Conservation (phyloP, 495 filamentous ascomycete genomes). For the Penicillium simplicissimum region DNA sequence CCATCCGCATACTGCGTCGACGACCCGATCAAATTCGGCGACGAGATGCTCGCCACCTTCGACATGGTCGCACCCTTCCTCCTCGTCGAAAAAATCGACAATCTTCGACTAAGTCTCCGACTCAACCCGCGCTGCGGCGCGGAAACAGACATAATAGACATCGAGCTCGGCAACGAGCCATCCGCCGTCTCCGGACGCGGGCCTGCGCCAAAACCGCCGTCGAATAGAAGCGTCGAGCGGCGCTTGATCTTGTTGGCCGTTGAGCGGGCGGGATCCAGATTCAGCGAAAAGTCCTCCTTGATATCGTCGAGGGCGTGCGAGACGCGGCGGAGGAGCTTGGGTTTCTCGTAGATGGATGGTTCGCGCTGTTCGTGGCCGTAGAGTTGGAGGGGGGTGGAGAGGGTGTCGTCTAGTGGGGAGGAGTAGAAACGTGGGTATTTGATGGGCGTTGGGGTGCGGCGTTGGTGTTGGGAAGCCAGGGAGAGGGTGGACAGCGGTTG, state of each 20-base stretch:
- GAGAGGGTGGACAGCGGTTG: conserved; percentile 33
- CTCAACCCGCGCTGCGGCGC: conserved; percentile 27
- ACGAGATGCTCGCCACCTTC: conserved; percentile 35
- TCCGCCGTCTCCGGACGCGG: conserved; percentile 19
- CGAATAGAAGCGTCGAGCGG: conserved; percentile 35
- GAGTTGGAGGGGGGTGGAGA: conserved; percentile 37
- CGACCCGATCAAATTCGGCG: conserved; percentile 44
- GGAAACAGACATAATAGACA: conserved; percentile 33
- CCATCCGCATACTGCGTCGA: conserved; percentile 30
- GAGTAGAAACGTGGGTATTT: conserved; percentile 46
- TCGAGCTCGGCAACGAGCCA: conserved; percentile 23
- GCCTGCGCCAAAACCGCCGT: conserved; percentile 6
- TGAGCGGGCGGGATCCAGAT: conserved; percentile 27
- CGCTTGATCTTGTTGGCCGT: conserved; percentile 37
- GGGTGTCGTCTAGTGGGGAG: conserved; percentile 36
- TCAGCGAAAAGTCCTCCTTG: conserved; percentile 40
- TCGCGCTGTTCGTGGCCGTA: conserved; percentile 45
- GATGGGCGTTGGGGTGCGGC: conserved; percentile 24
- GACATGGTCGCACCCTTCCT: conserved; percentile 18
- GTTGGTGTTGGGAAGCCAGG: conserved; percentile 25
- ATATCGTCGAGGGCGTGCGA: conserved; percentile 46
- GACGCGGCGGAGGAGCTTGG: conserved; percentile 39
- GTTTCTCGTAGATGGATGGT: conserved; percentile 36
- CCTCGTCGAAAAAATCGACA: conserved; percentile 30
- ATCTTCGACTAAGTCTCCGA: conserved; percentile 29